Evolutionary conservation across 371 early-diverging fungal species (phyloP).

Genomic region (Mortierella sp.): DNA sequence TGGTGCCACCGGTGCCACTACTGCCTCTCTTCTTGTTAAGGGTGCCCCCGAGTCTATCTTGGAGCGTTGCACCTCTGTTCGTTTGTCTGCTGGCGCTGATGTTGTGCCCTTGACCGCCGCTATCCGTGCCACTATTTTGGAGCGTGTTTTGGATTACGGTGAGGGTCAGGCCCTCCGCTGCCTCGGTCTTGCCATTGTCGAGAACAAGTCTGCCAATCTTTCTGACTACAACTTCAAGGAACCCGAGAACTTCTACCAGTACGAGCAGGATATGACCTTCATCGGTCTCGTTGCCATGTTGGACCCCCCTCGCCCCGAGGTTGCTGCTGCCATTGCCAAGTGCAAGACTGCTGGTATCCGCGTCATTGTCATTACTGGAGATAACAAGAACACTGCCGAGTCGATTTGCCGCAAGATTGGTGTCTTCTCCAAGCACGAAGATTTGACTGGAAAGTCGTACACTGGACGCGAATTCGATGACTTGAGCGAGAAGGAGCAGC

Average conservation of each 20-base stretch:
- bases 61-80: slow-evolving; percentile 86
- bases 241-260: slow-evolving; percentile 73
- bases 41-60: slow-evolving; percentile 97
- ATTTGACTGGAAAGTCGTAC: slow-evolving; percentile 82
- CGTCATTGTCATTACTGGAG: slow-evolving; percentile 99
- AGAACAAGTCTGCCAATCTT: slow-evolving; percentile 66
- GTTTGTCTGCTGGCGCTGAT: slow-evolving; percentile 62
- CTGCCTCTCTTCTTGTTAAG: slow-evolving; percentile 80
- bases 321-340: slow-evolving; percentile 83
- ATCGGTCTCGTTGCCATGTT: slow-evolving; percentile 95
- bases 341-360: slow-evolving; percentile 96
- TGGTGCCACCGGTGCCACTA: slow-evolving; percentile 52
- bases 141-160: slow-evolving; percentile 85
- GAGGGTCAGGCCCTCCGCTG: slow-evolving; percentile 85
- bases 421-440: slow-evolving; percentile 83
- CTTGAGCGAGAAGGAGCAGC: slow-evolving; percentile 80
- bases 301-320: slow-evolving; percentile 98
- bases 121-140: slow-evolving; percentile 74
- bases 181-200: slow-evolving; percentile 91
- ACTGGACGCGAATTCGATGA: slow-evolving; percentile 97
- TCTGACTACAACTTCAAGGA: slow-evolving; percentile 71
- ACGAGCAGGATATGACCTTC: slow-evolving; percentile 91
- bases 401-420: slow-evolving; percentile 95
- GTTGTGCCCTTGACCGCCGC: slow-evolving; percentile 79
- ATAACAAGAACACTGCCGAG: slow-evolving; percentile 96